Evolutionary conservation across 768 basidiomycete species (phyloP).

Genomic region (Tylopilus rubrobrunneus): DNA sequence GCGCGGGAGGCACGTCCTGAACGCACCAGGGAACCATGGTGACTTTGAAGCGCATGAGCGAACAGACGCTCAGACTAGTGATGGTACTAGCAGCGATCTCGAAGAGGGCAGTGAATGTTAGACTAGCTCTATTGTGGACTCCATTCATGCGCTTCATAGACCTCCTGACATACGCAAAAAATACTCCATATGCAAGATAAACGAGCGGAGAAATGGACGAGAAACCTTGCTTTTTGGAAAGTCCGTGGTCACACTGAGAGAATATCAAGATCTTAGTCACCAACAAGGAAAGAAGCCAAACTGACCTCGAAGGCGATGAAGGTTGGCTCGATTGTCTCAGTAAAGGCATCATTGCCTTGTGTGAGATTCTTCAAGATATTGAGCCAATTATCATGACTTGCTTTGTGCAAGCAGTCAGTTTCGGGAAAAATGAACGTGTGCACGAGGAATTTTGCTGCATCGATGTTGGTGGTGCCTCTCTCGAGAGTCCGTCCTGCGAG

Average conservation of each 20-base stretch:
- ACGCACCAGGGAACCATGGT: conserved; percentile 86
- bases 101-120: conserved; percentile 90
- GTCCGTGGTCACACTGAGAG: conserved; percentile 52
- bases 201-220: conserved; percentile 67
- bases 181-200: conserved; percentile 72
- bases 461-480: conserved; percentile 47
- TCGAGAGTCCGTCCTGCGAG: conserved; percentile 63
- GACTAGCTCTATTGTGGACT: conserved; percentile 86
- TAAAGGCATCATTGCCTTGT: conserved; percentile 34
- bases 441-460: conserved; percentile 67
- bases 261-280: conserved; percentile 7
- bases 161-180: conserved; percentile 71
- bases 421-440: conserved; percentile 83
- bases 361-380: conserved; percentile 47
- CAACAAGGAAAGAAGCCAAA: conserved; percentile 11
- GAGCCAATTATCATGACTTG: conserved; percentile 63
- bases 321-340: conserved; percentile 40
- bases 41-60: conserved; percentile 81
- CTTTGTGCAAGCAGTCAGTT: conserved; percentile 58
- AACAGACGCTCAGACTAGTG: conserved; percentile 90
- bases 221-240: conserved; percentile 43
- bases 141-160: conserved; percentile 74
- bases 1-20: conserved; percentile 1
- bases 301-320: conserved; percentile 45
- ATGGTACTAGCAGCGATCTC: conserved; percentile 92